phyloP scores from a whole-genome alignment of 805 yeast species.

The Brettanomyces anomalus region DNA sequence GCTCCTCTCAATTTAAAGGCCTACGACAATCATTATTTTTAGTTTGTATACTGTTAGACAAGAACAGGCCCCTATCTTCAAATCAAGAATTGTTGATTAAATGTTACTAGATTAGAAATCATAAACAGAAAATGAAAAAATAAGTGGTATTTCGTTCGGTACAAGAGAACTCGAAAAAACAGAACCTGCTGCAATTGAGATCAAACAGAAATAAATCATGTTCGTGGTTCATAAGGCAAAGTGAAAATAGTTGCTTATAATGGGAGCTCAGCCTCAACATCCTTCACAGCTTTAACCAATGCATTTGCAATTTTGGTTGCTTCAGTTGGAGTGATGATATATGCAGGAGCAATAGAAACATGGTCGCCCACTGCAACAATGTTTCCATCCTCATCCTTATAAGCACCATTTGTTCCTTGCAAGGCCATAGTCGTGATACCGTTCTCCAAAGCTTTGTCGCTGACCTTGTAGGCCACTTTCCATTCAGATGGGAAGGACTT shows the following conservation, averaged over 20 bases:
- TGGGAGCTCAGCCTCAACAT: conserved; percentile 11
- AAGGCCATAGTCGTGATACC: conserved; percentile 35
- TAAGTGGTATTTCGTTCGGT: too few relatives aligned
- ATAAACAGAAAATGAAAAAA: too few relatives aligned
- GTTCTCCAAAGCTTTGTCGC: conserved; percentile 27
- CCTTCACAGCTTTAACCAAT: conserved; percentile 12
- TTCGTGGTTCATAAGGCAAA: neutral
- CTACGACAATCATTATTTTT: too few relatives aligned
- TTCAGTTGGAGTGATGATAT: conserved; percentile 30
- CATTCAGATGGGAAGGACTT: conserved; percentile 32
- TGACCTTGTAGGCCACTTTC: conserved; percentile 22
- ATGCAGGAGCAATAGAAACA: conserved; percentile 37
- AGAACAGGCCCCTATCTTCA: too few relatives aligned
- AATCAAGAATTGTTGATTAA: too few relatives aligned
- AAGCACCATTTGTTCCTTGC: conserved; percentile 32
- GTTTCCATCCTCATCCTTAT: conserved; percentile 26
- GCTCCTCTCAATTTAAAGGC: too few relatives aligned
- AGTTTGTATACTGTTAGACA: too few relatives aligned
- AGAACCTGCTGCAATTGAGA: neutral
- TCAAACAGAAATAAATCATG: neutral
- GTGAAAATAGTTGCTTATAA: neutral
- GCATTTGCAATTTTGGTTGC: conserved; percentile 29
- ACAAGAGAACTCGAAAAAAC: too few relatives aligned
- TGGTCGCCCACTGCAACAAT: conserved; percentile 17
- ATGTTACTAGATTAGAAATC: too few relatives aligned